Evolutionary conservation across 192 early-diverging fungal species (phyloP), one percentile per base, ranked within the genome.

Genomic region (Coemansia sp.): DNA sequence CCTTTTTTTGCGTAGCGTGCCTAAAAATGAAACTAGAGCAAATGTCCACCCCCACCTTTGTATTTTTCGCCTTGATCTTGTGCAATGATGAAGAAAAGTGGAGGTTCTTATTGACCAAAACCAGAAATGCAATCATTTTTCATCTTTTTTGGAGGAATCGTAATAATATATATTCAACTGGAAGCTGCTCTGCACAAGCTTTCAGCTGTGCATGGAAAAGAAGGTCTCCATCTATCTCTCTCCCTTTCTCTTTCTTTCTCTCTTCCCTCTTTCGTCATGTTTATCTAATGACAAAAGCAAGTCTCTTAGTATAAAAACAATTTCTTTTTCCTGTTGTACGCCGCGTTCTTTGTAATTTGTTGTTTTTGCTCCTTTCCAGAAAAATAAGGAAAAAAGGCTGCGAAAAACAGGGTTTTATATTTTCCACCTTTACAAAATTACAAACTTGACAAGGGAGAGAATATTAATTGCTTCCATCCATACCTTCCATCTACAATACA

Each of bases 401-500:
- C n/a, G n/a, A n/a, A n/a, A n/a, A n/a, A n/a, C n/a, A n/a, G n/a
- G n/a, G n/a, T n/a, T n/a, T n/a, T n/a, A n/a, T n/a, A n/a, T n/a
- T n/a, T n/a, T n/a, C n/a, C n/a, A n/a, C n/a, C n/a, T n/a, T n/a
- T n/a, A n/a, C n/a, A n/a, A n/a, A n/a, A n/a, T n/a, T n/a, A n/a
- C n/a, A n/a, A n/a, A n/a, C n/a, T n/a, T n/a, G n/a, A n/a, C n/a
- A n/a, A n/a, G n/a, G n/a, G n/a, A n/a, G n/a, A n/a, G n/a, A n/a
- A n/a, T n/a, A 41, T 1, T 44, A 44, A 4, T 25, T 48, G 1
- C 13, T 54, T 54, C 52, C 29, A 54, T 54, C 52, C 52, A 31
- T 17, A 19, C 52, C 52, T 54, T 54, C 52, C 52, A 54, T 54
- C 52, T 54, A 54, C n/a, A n/a, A n/a, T n/a, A n/a, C n/a, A n/a